A percentile compares a stretch with the other conserved stretches of the same genome.
These are phyloP conservation scores for Rhynchosporium secalis DNA, from an alignment of 2,329 filamentous ascomycete genomes.

Conservation along the genomic window DNA sequence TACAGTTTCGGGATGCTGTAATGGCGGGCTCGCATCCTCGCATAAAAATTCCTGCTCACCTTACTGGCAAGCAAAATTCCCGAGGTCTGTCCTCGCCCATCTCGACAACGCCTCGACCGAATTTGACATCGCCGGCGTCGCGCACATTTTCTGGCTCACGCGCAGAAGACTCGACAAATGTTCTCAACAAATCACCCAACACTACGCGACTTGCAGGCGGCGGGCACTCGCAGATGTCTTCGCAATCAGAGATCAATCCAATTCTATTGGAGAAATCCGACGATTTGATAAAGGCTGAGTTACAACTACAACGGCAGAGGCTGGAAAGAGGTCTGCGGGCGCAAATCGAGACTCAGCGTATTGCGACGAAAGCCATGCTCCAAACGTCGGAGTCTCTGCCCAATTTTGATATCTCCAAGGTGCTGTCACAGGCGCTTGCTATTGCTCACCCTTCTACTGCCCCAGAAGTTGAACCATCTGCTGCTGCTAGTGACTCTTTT, in stretches of 20 bases:
- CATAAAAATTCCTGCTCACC: constrained; percentile 55
- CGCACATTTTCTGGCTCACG: constrained; percentile 22
- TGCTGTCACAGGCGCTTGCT: constrained; percentile 69
- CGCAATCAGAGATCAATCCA: constrained; percentile 72
- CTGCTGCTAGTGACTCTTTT: constrained; percentile 75
- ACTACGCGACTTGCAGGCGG: constrained; percentile 37
- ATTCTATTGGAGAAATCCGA: constrained; percentile 85
- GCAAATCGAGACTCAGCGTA: constrained; percentile 66
- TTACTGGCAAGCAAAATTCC: constrained; percentile 38
- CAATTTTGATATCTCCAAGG: constrained; percentile 70
- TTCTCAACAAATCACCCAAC: constrained; percentile 32
- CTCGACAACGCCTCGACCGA: constrained; percentile 31
- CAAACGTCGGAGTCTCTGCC: constrained; percentile 54
- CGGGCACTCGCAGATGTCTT: constrained; percentile 43
- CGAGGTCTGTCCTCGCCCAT: constrained; percentile 32
- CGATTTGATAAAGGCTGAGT: constrained; percentile 77
- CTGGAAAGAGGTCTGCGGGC: constrained; percentile 77
- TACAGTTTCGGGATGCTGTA: constrained; percentile 78
- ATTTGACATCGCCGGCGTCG: constrained; percentile 23
- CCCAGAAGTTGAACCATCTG: constrained; percentile 56
- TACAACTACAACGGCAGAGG: constrained; percentile 75
- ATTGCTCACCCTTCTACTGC: constrained; percentile 66
- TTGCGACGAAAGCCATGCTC: constrained; percentile 45
- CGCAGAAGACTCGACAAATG: constrained; percentile 31
- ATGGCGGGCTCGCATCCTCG: constrained; percentile 72